phyloP scores from a whole-genome alignment of 164 flowering plant species.

The Liquidambar formosana region DNA sequence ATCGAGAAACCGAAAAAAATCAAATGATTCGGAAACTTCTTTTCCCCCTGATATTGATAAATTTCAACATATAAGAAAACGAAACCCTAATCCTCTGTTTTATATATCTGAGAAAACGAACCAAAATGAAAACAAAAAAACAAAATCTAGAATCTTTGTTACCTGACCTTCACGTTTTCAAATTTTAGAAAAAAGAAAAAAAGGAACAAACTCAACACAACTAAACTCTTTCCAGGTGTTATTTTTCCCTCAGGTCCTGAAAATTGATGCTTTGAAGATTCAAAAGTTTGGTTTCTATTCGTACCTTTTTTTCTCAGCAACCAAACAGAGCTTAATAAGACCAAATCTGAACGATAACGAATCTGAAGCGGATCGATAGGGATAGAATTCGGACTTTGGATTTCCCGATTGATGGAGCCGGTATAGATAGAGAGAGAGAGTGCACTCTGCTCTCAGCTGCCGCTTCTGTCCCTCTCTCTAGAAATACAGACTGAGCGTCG shows the following conservation, averaged over 20 bases:
- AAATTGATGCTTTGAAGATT: background rate
- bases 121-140: too few relatives aligned
- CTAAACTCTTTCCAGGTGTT: background rate
- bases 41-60: background rate
- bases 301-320: background rate
- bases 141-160: constrained; percentile 3
- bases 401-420: too few relatives aligned
- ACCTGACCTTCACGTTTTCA: background rate
- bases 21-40: too few relatives aligned
- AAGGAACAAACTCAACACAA: background rate
- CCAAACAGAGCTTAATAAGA: background rate
- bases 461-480: background rate
- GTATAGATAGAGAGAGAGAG: too few relatives aligned
- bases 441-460: background rate
- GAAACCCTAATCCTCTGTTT: background rate
- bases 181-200: background rate
- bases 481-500: background rate
- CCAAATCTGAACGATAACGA: background rate
- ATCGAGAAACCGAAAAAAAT: background rate
- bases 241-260: background rate
- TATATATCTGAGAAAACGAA: background rate
- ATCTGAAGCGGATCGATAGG: too few relatives aligned
- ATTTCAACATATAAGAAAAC: background rate
- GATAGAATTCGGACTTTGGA: too few relatives aligned
- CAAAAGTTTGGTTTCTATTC: background rate